Base-by-base conservation (phyloP, 345 rosid species). In the Brassica napus region DNA sequence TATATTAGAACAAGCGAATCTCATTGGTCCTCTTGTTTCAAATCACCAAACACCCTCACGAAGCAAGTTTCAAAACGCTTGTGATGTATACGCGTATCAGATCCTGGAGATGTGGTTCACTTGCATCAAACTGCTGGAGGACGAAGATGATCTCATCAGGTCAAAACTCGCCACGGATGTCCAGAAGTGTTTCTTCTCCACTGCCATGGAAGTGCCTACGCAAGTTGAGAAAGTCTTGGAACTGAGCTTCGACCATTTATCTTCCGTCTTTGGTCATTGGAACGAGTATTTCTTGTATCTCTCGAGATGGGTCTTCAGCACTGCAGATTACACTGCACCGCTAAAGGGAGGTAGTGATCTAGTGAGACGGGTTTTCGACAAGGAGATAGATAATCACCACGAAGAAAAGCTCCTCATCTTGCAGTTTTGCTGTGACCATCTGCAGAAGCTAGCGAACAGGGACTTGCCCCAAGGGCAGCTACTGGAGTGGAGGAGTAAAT, bases 171-270 rank as follows among this genome's bases (percentile, higher is more conserved):
- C 97, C 4, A 23, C 60, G 24, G 83, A 88, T 70, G 87, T 94
- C 55, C 94, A 89, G 73, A 91, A 87, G 83, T 87, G 88, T 80
- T 85, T 91, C 77, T 85, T 91, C 77, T 71, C 75, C 66, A 44
- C 85, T 76, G 80, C 69, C 63, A 35, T 68, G 66, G 86, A 80
- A 63, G 92, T 85, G 69, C 88, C 93, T 14, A 85, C 85, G 62
- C 98, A 94, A 83, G 97, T 92, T 77, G 97, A 94, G 71, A 89
- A 85, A 79, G 95, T 92, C 76, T 91, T 94, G 80, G 94, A 89
- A 82, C 79, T 72, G 65, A 89, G 95, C 83, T 94, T 92, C 34
- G 73, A 78, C 73, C 84, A 89, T 86, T 87, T 92, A 23, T 87
- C 98, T 28, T 86, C 82, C 5, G 82, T 84, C 63, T 92, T 94